Percentiles rank a stretch among this genome's conserved stretches.
Conservation (phyloP, 768 basidiomycete genomes). For the Suillus subalutaceus region DNA sequence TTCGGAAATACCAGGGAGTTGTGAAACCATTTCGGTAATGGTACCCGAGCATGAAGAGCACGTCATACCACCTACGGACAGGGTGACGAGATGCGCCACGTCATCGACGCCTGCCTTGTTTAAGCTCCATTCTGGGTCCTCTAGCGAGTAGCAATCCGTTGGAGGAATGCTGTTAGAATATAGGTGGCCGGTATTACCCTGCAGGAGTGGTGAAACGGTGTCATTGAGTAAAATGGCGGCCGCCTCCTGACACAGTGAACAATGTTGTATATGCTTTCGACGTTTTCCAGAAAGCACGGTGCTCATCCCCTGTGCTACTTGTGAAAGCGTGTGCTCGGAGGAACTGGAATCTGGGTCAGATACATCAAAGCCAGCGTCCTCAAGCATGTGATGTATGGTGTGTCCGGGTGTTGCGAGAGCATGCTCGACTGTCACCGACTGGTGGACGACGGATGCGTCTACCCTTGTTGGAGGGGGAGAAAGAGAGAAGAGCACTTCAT, state of each 20-base stretch:
- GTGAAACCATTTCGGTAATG: slow-evolving; percentile 52
- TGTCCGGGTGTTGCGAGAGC: slow-evolving; percentile 26
- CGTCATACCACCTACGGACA: slow-evolving; percentile 78
- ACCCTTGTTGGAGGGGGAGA: slow-evolving; percentile 42
- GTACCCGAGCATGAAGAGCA: slow-evolving; percentile 68
- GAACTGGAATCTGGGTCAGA: slow-evolving; percentile 13
- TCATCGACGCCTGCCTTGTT: background rate
- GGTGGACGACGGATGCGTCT: slow-evolving; percentile 48
- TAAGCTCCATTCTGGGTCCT: background rate
- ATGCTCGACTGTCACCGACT: slow-evolving; percentile 48
- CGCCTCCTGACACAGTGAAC: slow-evolving; percentile 40
- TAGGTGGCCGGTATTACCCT: slow-evolving; percentile 13
- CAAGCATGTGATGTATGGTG: slow-evolving; percentile 40
- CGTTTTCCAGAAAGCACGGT: slow-evolving; percentile 19
- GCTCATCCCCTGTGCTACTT: slow-evolving; percentile 10
- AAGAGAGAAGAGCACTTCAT: slow-evolving; percentile 40
- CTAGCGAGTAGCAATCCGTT: background rate
- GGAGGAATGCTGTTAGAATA: background rate
- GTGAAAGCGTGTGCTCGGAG: background rate
- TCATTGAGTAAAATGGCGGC: slow-evolving; percentile 13
- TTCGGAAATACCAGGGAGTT: slow-evolving; percentile 53
- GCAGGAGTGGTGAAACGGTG: background rate
- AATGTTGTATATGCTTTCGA: slow-evolving; percentile 43
- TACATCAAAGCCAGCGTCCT: slow-evolving; percentile 51
- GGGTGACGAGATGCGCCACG: slow-evolving; percentile 39